These are phyloP conservation scores for Aurantiochytrium sp. DNA, from an alignment of 108 stramenopile genomes.

Conservation along the genomic window DNA sequence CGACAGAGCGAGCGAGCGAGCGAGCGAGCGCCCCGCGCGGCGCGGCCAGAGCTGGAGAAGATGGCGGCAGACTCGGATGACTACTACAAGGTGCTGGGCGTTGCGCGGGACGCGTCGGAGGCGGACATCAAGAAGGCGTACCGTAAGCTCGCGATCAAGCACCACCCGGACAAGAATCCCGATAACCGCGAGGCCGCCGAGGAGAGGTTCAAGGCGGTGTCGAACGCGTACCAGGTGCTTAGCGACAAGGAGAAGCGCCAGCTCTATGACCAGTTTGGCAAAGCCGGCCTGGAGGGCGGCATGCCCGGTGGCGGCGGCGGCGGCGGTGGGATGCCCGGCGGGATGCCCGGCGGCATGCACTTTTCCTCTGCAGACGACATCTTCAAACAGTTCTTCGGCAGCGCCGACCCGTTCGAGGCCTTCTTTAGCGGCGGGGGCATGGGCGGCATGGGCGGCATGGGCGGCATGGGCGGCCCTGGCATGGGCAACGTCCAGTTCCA, in stretches of 20 bases:
- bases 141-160: conserved; percentile 49
- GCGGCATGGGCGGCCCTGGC: neutral
- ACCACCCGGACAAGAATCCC: conserved; percentile 51
- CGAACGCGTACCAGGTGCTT: conserved; percentile 47
- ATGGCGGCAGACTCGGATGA: conserved; percentile 29
- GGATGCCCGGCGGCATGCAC: neutral
- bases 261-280: conserved; percentile 80
- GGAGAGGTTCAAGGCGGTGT: conserved; percentile 30
- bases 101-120: conserved; percentile 30
- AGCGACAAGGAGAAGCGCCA: conserved; percentile 74
- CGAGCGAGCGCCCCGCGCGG: too few relatives aligned
- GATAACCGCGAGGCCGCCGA: conserved; percentile 35
- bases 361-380: conserved; percentile 8
- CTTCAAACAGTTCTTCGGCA: neutral
- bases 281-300: conserved; percentile 35
- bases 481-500: neutral
- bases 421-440: conserved; percentile 12
- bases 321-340: conserved; percentile 13
- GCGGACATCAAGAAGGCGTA: conserved; percentile 53
- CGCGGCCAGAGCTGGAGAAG: too few relatives aligned
- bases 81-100: conserved; percentile 49
- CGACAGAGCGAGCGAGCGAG: too few relatives aligned
- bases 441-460: neutral
- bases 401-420: neutral
- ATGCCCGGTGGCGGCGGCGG: conserved; percentile 16